Conservation (phyloP, 116 monocot genomes). For the Posidonia oceanica region DNA sequence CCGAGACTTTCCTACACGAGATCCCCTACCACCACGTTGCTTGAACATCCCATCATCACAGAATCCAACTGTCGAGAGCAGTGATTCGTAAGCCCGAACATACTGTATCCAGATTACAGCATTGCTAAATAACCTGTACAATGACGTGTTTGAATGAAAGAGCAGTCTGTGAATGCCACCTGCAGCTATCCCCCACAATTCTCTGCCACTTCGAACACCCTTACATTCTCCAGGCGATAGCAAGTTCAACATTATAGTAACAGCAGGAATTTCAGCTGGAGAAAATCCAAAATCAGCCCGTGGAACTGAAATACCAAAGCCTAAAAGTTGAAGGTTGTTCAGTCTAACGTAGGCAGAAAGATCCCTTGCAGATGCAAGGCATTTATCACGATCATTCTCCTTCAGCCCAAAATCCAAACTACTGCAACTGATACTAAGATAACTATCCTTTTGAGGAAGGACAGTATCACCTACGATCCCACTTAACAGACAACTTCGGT, state of each 20-base stretch:
- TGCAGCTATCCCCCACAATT: constrained; percentile 60
- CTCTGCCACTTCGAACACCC: constrained; percentile 28
- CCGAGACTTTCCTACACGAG: background rate
- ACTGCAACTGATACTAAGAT: constrained; percentile 24
- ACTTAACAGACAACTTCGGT: constrained; percentile 19
- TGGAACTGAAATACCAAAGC: constrained; percentile 26
- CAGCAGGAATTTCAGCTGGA: constrained; percentile 24
- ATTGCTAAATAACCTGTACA: constrained; percentile 22
- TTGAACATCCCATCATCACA: constrained; percentile 7
- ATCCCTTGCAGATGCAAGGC: constrained; percentile 28
- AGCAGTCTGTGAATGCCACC: constrained; percentile 9
- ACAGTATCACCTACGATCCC: constrained; percentile 27
- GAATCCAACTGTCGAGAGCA: constrained; percentile 42
- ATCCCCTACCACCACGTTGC: background rate
- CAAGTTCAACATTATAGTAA: constrained; percentile 32
- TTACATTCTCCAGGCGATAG: constrained; percentile 15
- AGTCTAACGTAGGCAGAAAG: constrained; percentile 24
- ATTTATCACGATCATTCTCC: constrained; percentile 21
- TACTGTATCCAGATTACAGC: constrained; percentile 46
- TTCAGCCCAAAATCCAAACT: constrained; percentile 29
- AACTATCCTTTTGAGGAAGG: constrained; percentile 14
- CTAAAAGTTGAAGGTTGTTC: constrained; percentile 15
- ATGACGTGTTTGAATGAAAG: constrained; percentile 13
- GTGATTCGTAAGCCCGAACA: constrained; percentile 43
- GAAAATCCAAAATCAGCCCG: constrained; percentile 21